phyloP scores from a whole-genome alignment of 768 basidiomycete genomes.

The Cystobasidium ongulense region DNA sequence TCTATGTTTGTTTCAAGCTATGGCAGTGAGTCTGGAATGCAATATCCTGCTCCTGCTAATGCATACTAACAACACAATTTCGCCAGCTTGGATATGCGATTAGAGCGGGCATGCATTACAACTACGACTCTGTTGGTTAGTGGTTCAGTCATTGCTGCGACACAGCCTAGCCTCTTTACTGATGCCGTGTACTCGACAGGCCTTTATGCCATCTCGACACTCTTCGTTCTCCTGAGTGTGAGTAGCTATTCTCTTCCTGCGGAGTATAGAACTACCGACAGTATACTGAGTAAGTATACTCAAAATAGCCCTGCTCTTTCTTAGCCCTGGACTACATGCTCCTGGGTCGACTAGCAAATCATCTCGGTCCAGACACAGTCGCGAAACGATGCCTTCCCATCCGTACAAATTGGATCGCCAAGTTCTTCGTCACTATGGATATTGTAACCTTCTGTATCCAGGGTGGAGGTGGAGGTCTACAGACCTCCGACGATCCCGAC shows the following conservation, averaged over 20 bases:
- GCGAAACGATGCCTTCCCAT: slow-evolving; percentile 27
- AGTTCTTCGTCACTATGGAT: slow-evolving; percentile 32
- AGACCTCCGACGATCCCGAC: background rate
- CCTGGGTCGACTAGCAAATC: slow-evolving; percentile 20
- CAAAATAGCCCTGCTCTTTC: slow-evolving; percentile 34
- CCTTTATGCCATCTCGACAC: slow-evolving; percentile 20
- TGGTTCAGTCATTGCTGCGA: too few relatives aligned
- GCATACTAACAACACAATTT: too few relatives aligned
- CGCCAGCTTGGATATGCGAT: background rate
- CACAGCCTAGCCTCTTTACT: background rate
- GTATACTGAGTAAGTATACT: background rate
- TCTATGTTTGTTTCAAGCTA: slow-evolving; percentile 9
- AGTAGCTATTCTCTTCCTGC: background rate
- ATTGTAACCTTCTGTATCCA: slow-evolving; percentile 36
- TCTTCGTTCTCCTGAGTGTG: slow-evolving; percentile 23
- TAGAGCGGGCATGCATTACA: background rate
- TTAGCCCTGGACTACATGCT: slow-evolving; percentile 35
- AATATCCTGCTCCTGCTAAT: background rate
- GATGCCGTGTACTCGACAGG: background rate
- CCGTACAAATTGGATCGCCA: slow-evolving; percentile 3
- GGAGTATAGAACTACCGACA: background rate
- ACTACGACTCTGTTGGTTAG: background rate
- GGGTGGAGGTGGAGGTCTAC: background rate
- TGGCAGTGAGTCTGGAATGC: background rate
- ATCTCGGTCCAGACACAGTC: slow-evolving; percentile 23